A percentile compares a stretch with the other conserved stretches of the same genome.
Conservation (phyloP, 2,329 filamentous ascomycete species). For the Diaporthe batatas region DNA sequence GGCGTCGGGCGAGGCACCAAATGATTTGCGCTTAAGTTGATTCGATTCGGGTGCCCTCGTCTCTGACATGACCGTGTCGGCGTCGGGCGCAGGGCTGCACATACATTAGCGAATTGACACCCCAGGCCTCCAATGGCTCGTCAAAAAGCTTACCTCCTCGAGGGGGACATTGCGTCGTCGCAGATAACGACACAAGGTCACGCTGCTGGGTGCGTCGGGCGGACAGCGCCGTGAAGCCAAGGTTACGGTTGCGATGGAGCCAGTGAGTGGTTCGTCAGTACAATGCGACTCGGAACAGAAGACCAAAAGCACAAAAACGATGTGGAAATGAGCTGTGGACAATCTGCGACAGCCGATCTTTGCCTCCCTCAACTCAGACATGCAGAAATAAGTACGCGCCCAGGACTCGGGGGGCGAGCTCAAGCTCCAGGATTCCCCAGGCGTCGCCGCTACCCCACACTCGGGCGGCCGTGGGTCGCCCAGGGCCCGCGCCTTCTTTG, state of each 20-base stretch:
- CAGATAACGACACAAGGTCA: neutral
- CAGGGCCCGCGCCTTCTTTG: conserved; percentile 1
- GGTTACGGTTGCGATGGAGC: neutral
- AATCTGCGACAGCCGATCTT: conserved; percentile 14
- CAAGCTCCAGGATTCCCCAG: conserved; percentile 30
- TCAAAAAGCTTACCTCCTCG: conserved; percentile 7
- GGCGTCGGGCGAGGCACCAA: conserved; percentile 30
- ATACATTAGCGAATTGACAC: neutral
- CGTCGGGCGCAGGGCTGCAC: conserved; percentile 14
- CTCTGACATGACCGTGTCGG: conserved; percentile 11
- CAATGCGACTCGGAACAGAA: neutral
- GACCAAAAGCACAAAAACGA: neutral
- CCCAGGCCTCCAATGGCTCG: neutral
- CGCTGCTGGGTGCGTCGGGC: neutral
- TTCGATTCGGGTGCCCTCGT: conserved; percentile 23
- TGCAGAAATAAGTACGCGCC: conserved; percentile 1
- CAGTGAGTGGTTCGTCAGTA: neutral
- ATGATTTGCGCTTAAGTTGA: conserved; percentile 40
- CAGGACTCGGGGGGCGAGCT: conserved; percentile 8
- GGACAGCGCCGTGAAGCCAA: neutral
- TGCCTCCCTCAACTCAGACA: conserved; percentile 11
- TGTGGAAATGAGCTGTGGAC: neutral
- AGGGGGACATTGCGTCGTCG: conserved; percentile 15
- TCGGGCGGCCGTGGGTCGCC: conserved; percentile 24
- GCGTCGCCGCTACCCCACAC: conserved; percentile 16